phyloP scores from a whole-genome alignment of 768 basidiomycete species.

The Kwoniella sp. region DNA sequence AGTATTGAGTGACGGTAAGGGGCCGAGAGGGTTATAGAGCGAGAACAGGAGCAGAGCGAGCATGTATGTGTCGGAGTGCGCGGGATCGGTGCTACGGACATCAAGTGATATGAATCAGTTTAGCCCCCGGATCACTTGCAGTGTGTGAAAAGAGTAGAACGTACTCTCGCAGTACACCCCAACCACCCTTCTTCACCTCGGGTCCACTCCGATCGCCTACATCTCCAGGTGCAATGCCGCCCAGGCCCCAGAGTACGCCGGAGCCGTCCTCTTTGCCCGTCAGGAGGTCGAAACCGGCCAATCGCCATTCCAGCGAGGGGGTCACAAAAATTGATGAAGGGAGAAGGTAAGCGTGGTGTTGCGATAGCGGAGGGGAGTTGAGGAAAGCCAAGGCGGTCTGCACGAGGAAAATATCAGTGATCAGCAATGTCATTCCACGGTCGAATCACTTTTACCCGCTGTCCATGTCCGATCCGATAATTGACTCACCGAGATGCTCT shows the following conservation, averaged over 20 bases:
- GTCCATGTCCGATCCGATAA: not conserved
- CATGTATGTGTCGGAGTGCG: slow-evolving; percentile 81
- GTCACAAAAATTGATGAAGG: slow-evolving; percentile 77
- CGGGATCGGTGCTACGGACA: slow-evolving; percentile 60
- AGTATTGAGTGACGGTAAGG: slow-evolving; percentile 71
- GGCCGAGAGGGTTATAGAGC: slow-evolving; percentile 83
- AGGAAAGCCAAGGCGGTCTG: slow-evolving; percentile 88
- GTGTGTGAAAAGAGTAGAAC: slow-evolving; percentile 28
- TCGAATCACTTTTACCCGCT: not conserved
- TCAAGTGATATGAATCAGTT: not conserved
- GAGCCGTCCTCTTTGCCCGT: slow-evolving; percentile 79
- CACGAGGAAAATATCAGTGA: not conserved
- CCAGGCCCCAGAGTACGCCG: slow-evolving; percentile 65
- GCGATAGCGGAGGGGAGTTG: slow-evolving; percentile 84
- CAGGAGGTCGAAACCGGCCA: slow-evolving; percentile 90
- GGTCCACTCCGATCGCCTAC: slow-evolving; percentile 68
- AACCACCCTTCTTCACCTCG: slow-evolving; percentile 85
- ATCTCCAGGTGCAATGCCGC: slow-evolving; percentile 64
- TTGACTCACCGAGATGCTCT: slow-evolving; percentile 76
- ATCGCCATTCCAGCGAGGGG: slow-evolving; percentile 91
- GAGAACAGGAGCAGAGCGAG: slow-evolving; percentile 82
- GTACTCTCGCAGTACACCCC: slow-evolving; percentile 80
- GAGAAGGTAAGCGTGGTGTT: slow-evolving; percentile 65
- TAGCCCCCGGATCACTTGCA: not conserved
- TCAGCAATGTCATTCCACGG: not conserved